Evolutionary conservation across 306 rosid species (phyloP), one percentile per base, ranked within the genome.

Genomic region (Medicago ruthenica): DNA sequence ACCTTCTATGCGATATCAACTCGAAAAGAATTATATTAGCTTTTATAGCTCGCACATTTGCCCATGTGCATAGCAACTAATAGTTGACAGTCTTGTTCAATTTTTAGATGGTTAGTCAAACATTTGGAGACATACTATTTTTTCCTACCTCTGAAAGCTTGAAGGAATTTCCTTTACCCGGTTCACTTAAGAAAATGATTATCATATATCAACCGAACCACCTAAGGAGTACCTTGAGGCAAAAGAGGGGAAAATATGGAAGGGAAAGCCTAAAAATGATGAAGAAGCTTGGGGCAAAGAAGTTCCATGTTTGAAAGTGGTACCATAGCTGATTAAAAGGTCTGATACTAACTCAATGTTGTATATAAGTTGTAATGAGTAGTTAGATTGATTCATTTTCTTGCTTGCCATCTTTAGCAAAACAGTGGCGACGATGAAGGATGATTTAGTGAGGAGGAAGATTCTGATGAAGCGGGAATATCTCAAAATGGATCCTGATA

Each of bases 401-500:
- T 79, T 61, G 57, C 42, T 79, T 67, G 55, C 40, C 51, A 55
- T 76, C 20, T 85, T 60, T 70, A 72, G 85, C 88, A 87, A 83
- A 82, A 36, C 76, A 70, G 63, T 66, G 79, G n/a, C 61, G 89
- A 84, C 57, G 88, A 85, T 57, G 88, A 85, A 11, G n/a, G 90
- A 84, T 37, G 85, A 76, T 48, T 67, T 72, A 40, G 27, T 7
- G 87, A 84, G 6, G 96, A 80, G 70, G 93, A 87, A 11, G 89
- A 87, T 54, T 13, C 0, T 70, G 91, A 86, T 47, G 84, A 79
- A 51, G 78, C 47, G 39, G 9, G 93, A 89, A 71, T 81, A 92
- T 66, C 96, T 96, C 73, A 87, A 79, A 85, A 91, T 90, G 82
- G 98, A 92, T 86, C 94, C 97, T 59, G 79, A 89, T 77, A 90